Evolutionary conservation across 768 basidiomycete species (phyloP).

Genomic region (Rhodosporidiobolus sp.): DNA sequence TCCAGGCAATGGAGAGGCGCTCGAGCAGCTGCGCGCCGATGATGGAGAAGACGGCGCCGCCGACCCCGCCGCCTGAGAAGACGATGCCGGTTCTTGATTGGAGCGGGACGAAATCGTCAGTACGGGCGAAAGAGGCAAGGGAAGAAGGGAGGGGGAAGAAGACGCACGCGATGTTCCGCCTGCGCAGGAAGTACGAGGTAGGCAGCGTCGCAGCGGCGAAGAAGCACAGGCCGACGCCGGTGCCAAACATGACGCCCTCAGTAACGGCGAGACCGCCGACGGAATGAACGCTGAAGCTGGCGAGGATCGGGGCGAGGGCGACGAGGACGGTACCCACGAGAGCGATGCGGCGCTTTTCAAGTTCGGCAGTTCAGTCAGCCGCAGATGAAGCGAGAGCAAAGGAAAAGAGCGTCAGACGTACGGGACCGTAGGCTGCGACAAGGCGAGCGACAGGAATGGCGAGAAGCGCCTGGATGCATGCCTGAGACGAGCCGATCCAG

Average conservation of each 20-base stretch:
- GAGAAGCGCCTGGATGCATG: conserved; percentile 28
- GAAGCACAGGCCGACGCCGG: conserved; percentile 21
- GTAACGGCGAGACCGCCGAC: conserved; percentile 10
- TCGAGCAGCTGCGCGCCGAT: conserved; percentile 30
- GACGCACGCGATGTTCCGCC: conserved; percentile 39
- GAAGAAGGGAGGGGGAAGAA: background rate
- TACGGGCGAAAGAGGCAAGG: background rate
- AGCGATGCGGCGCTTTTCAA: conserved; percentile 20
- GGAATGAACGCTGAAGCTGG: conserved; percentile 11
- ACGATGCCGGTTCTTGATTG: conserved; percentile 39
- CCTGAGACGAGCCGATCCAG: conserved; percentile 38
- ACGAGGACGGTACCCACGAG: conserved; percentile 13
- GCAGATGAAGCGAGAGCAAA: background rate
- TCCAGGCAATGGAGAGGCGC: conserved; percentile 37
- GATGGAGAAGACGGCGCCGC: conserved; percentile 40
- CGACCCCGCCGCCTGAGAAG: conserved; percentile 42
- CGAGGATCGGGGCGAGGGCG: conserved; percentile 8
- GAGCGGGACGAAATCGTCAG: background rate
- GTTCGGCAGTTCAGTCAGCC: background rate
- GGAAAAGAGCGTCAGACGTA: background rate
- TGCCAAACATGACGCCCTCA: conserved; percentile 23
- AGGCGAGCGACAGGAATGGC: conserved; percentile 30
- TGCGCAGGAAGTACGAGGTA: conserved; percentile 32
- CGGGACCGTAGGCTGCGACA: conserved; percentile 4
- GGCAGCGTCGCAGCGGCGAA: conserved; percentile 36